These are phyloP conservation scores for Ramaria sp. DNA, from an alignment of 768 basidiomycete species.

Conservation along the genomic window DNA sequence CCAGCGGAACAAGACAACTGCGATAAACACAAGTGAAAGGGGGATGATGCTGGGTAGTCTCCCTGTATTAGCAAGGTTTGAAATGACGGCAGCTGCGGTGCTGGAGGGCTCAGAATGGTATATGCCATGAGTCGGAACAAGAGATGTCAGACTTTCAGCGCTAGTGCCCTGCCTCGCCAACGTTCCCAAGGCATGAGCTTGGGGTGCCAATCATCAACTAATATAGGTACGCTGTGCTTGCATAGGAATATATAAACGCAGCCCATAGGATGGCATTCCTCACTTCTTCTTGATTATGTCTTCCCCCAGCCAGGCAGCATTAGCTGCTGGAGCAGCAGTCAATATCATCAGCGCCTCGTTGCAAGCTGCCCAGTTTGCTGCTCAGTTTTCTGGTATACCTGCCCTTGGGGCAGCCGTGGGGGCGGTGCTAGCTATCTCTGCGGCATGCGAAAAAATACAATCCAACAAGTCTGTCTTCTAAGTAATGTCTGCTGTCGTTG, in stretches of 20 bases:
- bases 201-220: too few relatives aligned
- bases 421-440: constrained; percentile 30
- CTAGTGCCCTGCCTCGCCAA: too few relatives aligned
- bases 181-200: background rate
- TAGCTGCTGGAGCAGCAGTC: background rate
- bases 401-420: constrained; percentile 33
- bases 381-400: constrained; percentile 38
- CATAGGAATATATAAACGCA: background rate
- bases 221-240: background rate
- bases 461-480: constrained; percentile 33
- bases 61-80: constrained; percentile 53
- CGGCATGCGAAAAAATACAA: constrained; percentile 35
- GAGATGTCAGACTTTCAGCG: too few relatives aligned
- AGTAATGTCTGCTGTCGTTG: background rate
- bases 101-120: constrained; percentile 26
- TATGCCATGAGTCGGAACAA: constrained; percentile 15
- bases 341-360: background rate
- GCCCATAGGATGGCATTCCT: background rate
- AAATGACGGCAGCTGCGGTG: constrained; percentile 40
- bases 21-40: constrained; percentile 56
- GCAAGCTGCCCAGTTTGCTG: constrained; percentile 30
- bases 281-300: background rate
- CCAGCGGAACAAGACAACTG: constrained; percentile 32
- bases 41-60: constrained; percentile 53
- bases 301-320: constrained; percentile 10